These are phyloP conservation scores for Trichomonascaceae sp. DNA, from an alignment of 1,139 yeast genomes.

Conservation along the genomic window DNA sequence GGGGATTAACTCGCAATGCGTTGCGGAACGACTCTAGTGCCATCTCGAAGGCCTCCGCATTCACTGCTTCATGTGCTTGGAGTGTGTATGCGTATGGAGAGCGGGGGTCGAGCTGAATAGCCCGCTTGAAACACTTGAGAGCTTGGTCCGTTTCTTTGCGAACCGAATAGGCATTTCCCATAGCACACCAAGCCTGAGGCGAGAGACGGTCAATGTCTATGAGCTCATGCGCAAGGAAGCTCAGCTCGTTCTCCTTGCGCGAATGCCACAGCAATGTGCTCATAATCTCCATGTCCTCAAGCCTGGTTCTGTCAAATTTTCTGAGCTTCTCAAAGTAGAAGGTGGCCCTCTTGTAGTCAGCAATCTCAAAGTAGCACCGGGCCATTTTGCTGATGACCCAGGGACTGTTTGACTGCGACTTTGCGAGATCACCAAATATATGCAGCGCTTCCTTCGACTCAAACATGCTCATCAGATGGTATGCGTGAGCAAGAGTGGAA, in stretches of 20 bases:
- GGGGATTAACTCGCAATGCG: slow-evolving; percentile 62
- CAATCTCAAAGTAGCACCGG: slow-evolving; percentile 73
- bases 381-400: slow-evolving; percentile 81
- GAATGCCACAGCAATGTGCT: slow-evolving; percentile 91
- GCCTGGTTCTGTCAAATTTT: slow-evolving; percentile 60
- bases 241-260: slow-evolving; percentile 67
- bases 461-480: slow-evolving; percentile 49
- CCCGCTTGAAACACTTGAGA: slow-evolving; percentile 71
- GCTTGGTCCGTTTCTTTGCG: slow-evolving; percentile 86
- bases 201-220: slow-evolving; percentile 50
- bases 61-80: slow-evolving; percentile 85
- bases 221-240: slow-evolving; percentile 71
- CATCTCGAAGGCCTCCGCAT: slow-evolving; percentile 81
- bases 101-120: slow-evolving; percentile 53
- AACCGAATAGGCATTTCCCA: slow-evolving; percentile 81
- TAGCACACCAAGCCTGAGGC: slow-evolving; percentile 84
- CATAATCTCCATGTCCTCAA: slow-evolving; percentile 81
- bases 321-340: slow-evolving; percentile 51
- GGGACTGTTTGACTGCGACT: slow-evolving; percentile 54
- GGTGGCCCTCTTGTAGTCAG: slow-evolving; percentile 69
- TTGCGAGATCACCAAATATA: slow-evolving; percentile 39
- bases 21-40: slow-evolving; percentile 75
- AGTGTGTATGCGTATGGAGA: slow-evolving; percentile 86
- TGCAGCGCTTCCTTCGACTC: slow-evolving; percentile 77
- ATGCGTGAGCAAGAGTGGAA: slow-evolving; percentile 50